A percentile compares a stretch with the other conserved stretches of the same genome.
Evolutionary conservation across 371 early-diverging fungal genomes (phyloP).

Genomic region (Lichtheimia ornata): DNA sequence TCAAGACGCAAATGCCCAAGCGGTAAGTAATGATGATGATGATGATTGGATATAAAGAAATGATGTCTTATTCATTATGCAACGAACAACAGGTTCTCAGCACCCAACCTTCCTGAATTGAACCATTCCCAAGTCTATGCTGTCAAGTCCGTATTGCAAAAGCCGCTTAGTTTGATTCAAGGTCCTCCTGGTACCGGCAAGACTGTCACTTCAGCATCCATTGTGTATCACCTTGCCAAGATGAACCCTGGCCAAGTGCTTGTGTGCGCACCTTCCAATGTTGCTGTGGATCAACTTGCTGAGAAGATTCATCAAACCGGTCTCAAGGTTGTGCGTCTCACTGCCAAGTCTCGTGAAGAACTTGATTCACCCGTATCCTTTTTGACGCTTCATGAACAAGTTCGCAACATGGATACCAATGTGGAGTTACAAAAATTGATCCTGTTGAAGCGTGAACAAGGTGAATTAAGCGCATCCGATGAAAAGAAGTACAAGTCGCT

Average conservation of each 20-base stretch:
- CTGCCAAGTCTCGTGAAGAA: conserved; percentile 94
- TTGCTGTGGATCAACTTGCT: conserved; percentile 98
- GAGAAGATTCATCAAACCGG: conserved; percentile 96
- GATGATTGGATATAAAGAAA: neutral
- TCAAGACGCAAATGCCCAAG: conserved; percentile 81
- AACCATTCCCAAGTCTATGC: conserved; percentile 97
- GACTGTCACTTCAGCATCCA: conserved; percentile 96
- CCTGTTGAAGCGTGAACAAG: conserved; percentile 82
- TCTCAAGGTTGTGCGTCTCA: conserved; percentile 93
- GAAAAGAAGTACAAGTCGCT: conserved; percentile 83
- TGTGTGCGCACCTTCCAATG: conserved; percentile 99
- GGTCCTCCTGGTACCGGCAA: conserved; percentile 99
- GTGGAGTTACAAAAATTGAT: conserved; percentile 92
- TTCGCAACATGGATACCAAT: conserved; percentile 89
- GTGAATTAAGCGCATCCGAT: conserved; percentile 87
- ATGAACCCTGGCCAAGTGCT: conserved; percentile 92
- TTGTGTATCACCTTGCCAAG: conserved; percentile 96
- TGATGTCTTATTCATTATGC: neutral
- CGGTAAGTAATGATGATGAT: conserved; percentile 30
- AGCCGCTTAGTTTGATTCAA: conserved; percentile 95
- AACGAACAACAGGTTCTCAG: conserved; percentile 62
- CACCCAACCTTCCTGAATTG: conserved; percentile 93
- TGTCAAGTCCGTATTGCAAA: conserved; percentile 87
- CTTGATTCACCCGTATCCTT: conserved; percentile 90
- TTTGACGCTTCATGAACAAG: conserved; percentile 94